Percentiles rank a stretch among this genome's conserved stretches.
These are phyloP conservation scores for Stramenopiles sp. DNA, from an alignment of 352 stramenopile genomes.

Conservation along the genomic window DNA sequence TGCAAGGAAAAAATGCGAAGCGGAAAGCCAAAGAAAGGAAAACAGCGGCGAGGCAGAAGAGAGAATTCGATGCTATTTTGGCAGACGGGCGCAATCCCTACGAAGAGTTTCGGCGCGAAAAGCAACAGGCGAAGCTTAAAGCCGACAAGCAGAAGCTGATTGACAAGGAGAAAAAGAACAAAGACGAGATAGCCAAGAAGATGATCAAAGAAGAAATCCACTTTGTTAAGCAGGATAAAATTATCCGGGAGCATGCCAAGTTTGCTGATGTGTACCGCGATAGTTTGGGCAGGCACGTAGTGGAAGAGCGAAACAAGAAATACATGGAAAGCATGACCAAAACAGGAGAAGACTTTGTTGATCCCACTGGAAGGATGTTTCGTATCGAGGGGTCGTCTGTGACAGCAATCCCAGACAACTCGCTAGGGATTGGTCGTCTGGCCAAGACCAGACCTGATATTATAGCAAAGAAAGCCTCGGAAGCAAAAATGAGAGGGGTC, in stretches of 20 bases:
- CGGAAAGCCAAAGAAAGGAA: constrained; percentile 24
- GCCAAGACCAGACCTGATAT: not conserved
- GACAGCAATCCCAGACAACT: constrained; percentile 41
- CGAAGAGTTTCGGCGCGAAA: constrained; percentile 32
- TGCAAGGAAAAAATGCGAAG: constrained; percentile 32
- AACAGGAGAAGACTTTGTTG: constrained; percentile 18
- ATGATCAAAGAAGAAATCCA: constrained; percentile 24
- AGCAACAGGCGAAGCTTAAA: constrained; percentile 18
- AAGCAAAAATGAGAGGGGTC: not conserved
- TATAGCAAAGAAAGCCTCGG: not conserved
- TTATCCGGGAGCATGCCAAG: constrained; percentile 12
- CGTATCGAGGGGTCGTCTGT: constrained; percentile 27
- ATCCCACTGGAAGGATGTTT: constrained; percentile 19
- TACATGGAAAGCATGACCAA: constrained; percentile 20
- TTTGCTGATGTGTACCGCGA: constrained; percentile 13
- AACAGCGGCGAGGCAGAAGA: constrained; percentile 25
- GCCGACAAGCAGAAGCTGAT: constrained; percentile 26
- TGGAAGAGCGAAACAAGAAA: constrained; percentile 20
- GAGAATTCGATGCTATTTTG: constrained; percentile 34
- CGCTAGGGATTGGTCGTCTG: constrained; percentile 36
- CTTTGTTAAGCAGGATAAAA: constrained; percentile 30
- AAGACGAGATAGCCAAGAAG: constrained; percentile 28
- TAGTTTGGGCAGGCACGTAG: not conserved
- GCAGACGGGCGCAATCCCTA: constrained; percentile 49
- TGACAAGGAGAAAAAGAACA: constrained; percentile 32